These are phyloP conservation scores for Elongisporangium senticosum DNA, from an alignment of 352 stramenopile species.

Conservation along the genomic window DNA sequence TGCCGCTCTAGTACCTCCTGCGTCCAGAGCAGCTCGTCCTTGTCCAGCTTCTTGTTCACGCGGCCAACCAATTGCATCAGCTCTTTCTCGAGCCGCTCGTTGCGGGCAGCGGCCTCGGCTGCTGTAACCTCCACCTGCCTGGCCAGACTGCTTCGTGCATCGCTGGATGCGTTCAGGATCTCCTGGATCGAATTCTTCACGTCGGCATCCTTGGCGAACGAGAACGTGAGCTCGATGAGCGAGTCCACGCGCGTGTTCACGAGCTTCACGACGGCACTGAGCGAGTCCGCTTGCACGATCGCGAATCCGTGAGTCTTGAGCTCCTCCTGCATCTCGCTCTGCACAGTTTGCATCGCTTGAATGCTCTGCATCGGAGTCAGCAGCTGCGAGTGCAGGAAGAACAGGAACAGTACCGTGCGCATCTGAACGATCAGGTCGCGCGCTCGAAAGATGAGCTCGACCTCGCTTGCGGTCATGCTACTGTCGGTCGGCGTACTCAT, in stretches of 20 bases:
- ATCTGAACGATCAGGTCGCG: constrained; percentile 59
- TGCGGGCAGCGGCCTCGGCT: constrained; percentile 36
- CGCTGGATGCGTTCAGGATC: constrained; percentile 39
- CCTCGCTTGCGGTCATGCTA: neutral
- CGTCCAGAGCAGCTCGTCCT: constrained; percentile 73
- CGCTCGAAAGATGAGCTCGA: constrained; percentile 22
- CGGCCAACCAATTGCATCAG: constrained; percentile 53
- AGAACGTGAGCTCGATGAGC: constrained; percentile 59
- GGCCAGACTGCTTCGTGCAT: constrained; percentile 32
- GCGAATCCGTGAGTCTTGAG: constrained; percentile 39
- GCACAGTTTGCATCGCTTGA: constrained; percentile 20
- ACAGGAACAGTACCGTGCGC: constrained; percentile 42
- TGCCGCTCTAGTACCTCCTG: constrained; percentile 62
- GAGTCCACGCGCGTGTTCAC: constrained; percentile 54
- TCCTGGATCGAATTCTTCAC: constrained; percentile 71
- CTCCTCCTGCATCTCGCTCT: constrained; percentile 23
- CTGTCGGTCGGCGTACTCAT: neutral
- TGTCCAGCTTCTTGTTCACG: constrained; percentile 72
- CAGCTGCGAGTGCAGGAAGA: constrained; percentile 35
- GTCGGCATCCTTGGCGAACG: constrained; percentile 67
- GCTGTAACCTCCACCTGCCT: constrained; percentile 43
- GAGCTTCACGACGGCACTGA: constrained; percentile 52
- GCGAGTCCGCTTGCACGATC: constrained; percentile 43
- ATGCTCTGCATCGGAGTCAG: constrained; percentile 31
- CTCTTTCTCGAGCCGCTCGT: constrained; percentile 50